These are phyloP conservation scores for Ophiostoma tasmaniense DNA, from an alignment of 2,329 filamentous ascomycete genomes.

Conservation along the genomic window DNA sequence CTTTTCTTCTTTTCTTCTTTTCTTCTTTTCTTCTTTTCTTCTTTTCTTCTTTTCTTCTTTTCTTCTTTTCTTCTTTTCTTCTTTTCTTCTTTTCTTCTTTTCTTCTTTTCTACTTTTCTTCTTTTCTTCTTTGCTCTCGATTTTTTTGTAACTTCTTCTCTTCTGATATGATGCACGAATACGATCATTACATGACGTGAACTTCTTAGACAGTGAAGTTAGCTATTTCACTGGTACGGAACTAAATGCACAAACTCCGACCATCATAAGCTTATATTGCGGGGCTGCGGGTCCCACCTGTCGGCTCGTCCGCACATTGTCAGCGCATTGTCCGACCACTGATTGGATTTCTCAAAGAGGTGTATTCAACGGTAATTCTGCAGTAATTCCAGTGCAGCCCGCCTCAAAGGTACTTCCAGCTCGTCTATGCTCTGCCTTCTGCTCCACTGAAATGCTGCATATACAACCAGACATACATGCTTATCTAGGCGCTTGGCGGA, in stretches of 20 bases:
- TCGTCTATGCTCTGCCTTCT: not conserved
- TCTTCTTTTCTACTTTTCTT: too few species aligned
- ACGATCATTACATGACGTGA: too few species aligned
- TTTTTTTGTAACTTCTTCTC: not conserved
- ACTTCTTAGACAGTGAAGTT: not conserved
- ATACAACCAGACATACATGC: not conserved
- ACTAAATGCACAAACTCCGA: not conserved
- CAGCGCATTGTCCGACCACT: slow-evolving; percentile 1
- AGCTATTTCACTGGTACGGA: not conserved
- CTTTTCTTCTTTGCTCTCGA: too few species aligned
- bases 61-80: too few species aligned
- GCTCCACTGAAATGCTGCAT: not conserved
- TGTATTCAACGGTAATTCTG: not conserved
- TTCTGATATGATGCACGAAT: not conserved
- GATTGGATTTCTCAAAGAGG: not conserved
- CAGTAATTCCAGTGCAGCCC: not conserved
- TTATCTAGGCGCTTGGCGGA: not conserved
- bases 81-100: too few species aligned
- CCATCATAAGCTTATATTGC: not conserved
- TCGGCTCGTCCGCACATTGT: not conserved
- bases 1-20: too few species aligned
- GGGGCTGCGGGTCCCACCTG: not conserved
- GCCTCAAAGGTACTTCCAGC: not conserved
- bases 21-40: too few species aligned
- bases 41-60: too few species aligned